A percentile compares a stretch with the other conserved stretches of the same genome.
Conservation (phyloP, 2,329 filamentous ascomycete species). For the Talaromyces verruculosus region DNA sequence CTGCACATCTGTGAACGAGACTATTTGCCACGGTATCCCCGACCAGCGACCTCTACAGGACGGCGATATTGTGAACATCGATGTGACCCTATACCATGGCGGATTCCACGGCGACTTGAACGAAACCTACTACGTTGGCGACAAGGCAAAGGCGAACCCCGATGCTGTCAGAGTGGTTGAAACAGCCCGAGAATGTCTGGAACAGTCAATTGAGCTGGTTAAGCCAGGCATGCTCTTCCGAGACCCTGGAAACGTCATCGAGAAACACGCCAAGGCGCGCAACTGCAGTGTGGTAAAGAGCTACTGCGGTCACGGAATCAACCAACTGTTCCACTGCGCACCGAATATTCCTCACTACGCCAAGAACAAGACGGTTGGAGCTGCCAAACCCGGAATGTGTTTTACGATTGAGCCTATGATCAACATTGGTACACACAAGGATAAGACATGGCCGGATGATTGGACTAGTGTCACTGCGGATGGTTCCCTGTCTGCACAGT, state of each 20-base stretch:
- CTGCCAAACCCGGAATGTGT: conserved; percentile 94
- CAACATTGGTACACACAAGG: conserved; percentile 81
- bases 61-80: conserved; percentile 95
- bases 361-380: conserved; percentile 95
- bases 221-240: conserved; percentile 92
- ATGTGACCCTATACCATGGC: conserved; percentile 89
- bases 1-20: conserved; percentile 93
- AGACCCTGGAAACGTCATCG: conserved; percentile 91
- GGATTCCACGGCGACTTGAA: conserved; percentile 97
- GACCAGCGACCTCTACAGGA: conserved; percentile 84
- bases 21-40: conserved; percentile 98
- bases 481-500: conserved; percentile 87
- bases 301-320: conserved; percentile 95
- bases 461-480: conserved; percentile 96
- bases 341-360: conserved; percentile 96
- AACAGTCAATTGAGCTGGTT: conserved; percentile 86
- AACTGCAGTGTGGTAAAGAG: conserved; percentile 90
- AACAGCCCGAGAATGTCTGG: conserved; percentile 80
- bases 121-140: conserved; percentile 97
- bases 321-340: conserved; percentile 86
- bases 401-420: conserved; percentile 99
- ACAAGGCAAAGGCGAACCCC: conserved; percentile 77
- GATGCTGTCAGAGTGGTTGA: conserved; percentile 90
- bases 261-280: conserved; percentile 84
- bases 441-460: conserved; percentile 97